Percentiles rank a stretch among this genome's conserved stretches.
These are phyloP conservation scores for Physcomitrellopsis africana DNA, from an alignment of 225 moss, liverwort and hornwort genomes.

Conservation along the genomic window DNA sequence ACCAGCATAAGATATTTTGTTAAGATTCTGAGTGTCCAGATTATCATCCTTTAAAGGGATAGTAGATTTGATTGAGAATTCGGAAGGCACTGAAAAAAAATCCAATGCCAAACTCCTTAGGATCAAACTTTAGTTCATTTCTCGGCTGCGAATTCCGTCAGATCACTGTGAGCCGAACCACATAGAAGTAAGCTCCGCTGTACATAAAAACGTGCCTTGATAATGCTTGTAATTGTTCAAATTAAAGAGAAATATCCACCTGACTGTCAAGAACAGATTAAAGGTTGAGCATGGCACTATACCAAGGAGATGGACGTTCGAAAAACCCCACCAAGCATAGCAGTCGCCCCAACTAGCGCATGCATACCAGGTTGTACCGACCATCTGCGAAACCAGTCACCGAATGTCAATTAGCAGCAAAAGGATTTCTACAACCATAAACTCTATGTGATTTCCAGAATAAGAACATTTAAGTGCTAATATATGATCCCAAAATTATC, in stretches of 20 bases:
- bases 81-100: not conserved
- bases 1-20: conserved; percentile 13
- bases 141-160: not conserved
- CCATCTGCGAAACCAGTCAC: conserved; percentile 41
- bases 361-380: conserved; percentile 78
- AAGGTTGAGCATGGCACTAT: conserved; percentile 9
- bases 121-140: not conserved
- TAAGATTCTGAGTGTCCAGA: not conserved
- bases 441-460: not conserved
- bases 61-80: not conserved
- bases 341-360: conserved; percentile 78
- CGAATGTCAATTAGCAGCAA: conserved; percentile 4
- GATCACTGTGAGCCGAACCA: not conserved
- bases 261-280: not conserved
- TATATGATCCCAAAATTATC: not conserved
- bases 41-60: not conserved
- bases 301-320: conserved; percentile 81
- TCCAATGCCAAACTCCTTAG: not conserved
- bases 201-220: not conserved
- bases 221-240: not conserved
- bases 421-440: not conserved
- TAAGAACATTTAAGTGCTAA: not conserved
- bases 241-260: not conserved
- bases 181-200: not conserved
- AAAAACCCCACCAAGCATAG: conserved; percentile 83